Conservation (phyloP, 1,139 yeast genomes). For the Candida tetrigidarum region DNA sequence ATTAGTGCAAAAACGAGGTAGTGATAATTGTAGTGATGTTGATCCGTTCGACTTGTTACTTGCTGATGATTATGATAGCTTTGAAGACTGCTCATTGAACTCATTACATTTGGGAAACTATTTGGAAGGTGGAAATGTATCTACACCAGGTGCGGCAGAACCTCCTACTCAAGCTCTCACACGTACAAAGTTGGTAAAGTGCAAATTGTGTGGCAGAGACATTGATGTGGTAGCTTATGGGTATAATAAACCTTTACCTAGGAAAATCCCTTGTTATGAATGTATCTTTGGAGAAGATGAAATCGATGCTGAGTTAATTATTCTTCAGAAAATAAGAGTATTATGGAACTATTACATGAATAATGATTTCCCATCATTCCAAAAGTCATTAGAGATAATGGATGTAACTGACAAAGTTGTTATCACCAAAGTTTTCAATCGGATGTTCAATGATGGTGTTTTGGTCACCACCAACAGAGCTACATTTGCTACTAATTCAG, state of each 20-base stretch:
- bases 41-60: constrained; percentile 21
- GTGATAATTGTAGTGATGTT: constrained; percentile 7
- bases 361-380: constrained; percentile 20
- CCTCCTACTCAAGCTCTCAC: constrained; percentile 10
- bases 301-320: constrained; percentile 15
- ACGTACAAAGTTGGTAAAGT: constrained; percentile 6
- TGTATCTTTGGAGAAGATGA: constrained; percentile 18
- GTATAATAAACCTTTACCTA: constrained; percentile 9
- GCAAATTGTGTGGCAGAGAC: constrained; percentile 18
- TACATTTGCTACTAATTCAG: constrained; percentile 10
- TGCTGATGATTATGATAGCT: constrained; percentile 3
- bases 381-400: constrained; percentile 16
- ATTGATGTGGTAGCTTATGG: constrained; percentile 24
- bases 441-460: constrained; percentile 21
- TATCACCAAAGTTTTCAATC: constrained; percentile 18
- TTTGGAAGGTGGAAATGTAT: too few species aligned
- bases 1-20: constrained; percentile 8
- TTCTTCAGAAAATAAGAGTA: constrained; percentile 22
- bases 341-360: constrained; percentile 21
- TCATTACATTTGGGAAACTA: constrained; percentile 17
- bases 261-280: constrained; percentile 18
- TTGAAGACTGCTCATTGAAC: constrained; percentile 11
- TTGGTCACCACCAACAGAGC: constrained; percentile 17
- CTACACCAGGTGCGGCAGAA: too few species aligned
- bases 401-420: constrained; percentile 6